Evolutionary conservation across 208 protist genomes (phyloP).

Genomic region (Porcisia hertigi): DNA sequence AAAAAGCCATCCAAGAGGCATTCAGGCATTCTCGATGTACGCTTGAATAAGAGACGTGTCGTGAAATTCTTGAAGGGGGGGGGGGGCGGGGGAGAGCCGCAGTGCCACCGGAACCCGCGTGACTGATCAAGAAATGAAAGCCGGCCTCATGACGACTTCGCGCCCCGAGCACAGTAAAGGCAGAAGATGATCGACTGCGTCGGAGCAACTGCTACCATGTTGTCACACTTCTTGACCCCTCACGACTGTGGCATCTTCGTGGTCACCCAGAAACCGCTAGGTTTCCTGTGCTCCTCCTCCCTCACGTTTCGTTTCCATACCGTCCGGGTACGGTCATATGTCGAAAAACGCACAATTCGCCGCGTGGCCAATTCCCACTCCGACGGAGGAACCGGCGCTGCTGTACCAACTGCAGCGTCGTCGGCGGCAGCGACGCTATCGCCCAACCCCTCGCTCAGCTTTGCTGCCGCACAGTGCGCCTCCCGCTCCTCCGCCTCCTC

Average conservation of each 20-base stretch:
- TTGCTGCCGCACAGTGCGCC: background rate
- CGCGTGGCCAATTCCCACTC: constrained; percentile 56
- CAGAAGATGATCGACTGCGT: background rate
- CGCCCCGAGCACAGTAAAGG: background rate
- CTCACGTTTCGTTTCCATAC: constrained; percentile 75
- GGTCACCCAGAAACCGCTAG: constrained; percentile 80
- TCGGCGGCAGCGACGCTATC: background rate
- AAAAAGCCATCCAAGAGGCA: background rate
- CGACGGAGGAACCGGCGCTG: constrained; percentile 1
- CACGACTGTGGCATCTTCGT: constrained; percentile 43
- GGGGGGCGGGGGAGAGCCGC: background rate
- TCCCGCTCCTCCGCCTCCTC: constrained; percentile 16
- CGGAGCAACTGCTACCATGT: background rate
- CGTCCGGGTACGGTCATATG: constrained; percentile 52
- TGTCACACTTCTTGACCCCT: background rate
- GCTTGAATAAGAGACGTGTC: background rate
- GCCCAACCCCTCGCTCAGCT: background rate
- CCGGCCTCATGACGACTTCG: background rate
- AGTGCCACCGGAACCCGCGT: background rate
- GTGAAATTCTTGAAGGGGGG: background rate
- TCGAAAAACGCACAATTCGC: constrained; percentile 47
- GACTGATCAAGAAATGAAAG: background rate
- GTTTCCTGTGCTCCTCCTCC: constrained; percentile 39
- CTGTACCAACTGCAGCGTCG: background rate
- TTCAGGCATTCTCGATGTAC: background rate